Base-by-base conservation (phyloP, 1,284 basidiomycete species). In the Leccinum subatratum region DNA sequence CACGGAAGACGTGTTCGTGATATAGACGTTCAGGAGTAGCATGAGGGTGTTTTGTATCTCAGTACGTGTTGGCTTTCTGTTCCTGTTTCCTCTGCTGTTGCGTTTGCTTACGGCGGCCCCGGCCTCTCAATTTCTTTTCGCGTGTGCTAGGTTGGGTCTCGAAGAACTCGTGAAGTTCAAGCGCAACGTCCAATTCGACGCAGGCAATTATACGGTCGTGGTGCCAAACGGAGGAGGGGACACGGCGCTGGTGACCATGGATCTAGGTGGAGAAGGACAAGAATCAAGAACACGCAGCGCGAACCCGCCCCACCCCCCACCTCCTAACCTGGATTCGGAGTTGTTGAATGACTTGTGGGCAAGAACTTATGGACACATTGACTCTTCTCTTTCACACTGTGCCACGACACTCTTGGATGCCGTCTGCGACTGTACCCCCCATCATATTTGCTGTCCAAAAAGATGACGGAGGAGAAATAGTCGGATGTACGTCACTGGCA, bases 111-210 rank as follows among this genome's bases (percentile, higher is more conserved):
- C 4, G 48, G 20, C 25, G 48, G 48, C n/a, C n/a, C 48, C 20
- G 18, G 48, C 48, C 20, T 51, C n/a, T 51, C 48, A 20, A 51
- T 22, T 51, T 12, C 48, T 51, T 51, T n/a, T 51, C 48, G 48
- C 12, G n/a, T n/a, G 9, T 22, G 48, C 48, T 59, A 97, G 94
- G 74, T 85, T 96, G 65, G 96, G 96, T 6, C 85, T 98, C 64
- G 96, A 98, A 78, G 96, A 96, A 0, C 81, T 98, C 39, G 91
- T 99, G 71, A 95, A 89, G 70, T 98, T 98, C 85, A 92, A 93
- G 78, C 86, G 88, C 42, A 94, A 97, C 70, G 85, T 89, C 66
- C 85, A 89, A 65, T 98, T 96, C 72, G 95, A 98, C 73, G 87
- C 95, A 12, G 96, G 98, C 59, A 91, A 91, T 70, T 98, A 97